A percentile compares a stretch with the other conserved stretches of the same genome.
Evolutionary conservation across 768 basidiomycete genomes (phyloP).

Genomic region (Naganishia randhawae): DNA sequence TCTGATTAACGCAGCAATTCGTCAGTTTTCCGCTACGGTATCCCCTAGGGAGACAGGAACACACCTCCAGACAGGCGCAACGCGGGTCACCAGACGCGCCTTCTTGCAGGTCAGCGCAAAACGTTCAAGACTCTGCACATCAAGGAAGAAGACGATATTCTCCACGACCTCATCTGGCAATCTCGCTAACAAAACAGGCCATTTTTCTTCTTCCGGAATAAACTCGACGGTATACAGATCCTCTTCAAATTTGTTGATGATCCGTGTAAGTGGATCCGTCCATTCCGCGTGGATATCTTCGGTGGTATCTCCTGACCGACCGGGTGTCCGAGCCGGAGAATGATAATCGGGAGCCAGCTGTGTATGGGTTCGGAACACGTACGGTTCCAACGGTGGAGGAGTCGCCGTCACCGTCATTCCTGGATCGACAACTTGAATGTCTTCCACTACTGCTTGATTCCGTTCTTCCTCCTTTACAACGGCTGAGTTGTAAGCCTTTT

Average conservation of each 20-base stretch:
- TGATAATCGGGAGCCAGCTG: conserved; percentile 45
- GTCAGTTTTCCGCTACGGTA: not conserved
- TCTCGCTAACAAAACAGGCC: conserved; percentile 57
- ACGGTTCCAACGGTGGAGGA: conserved; percentile 21
- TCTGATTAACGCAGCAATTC: conserved; percentile 51
- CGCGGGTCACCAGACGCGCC: conserved; percentile 68
- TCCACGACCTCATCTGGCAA: conserved; percentile 77
- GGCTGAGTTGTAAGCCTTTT: conserved; percentile 58
- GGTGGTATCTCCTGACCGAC: conserved; percentile 1
- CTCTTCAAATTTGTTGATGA: conserved; percentile 11
- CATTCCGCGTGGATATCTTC: conserved; percentile 8
- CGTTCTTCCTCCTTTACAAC: conserved; percentile 13
- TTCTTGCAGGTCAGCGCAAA: conserved; percentile 72
- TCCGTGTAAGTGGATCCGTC: conserved; percentile 12
- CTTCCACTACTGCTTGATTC: not conserved
- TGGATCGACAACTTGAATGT: conserved; percentile 24
- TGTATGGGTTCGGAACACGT: conserved; percentile 42
- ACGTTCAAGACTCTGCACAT: conserved; percentile 66
- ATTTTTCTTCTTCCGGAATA: conserved; percentile 65
- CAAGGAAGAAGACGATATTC: conserved; percentile 63
- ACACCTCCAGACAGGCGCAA: conserved; percentile 72
- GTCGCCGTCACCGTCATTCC: conserved; percentile 4
- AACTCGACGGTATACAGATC: conserved; percentile 52
- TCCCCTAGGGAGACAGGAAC: not conserved
- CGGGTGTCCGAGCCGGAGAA: conserved; percentile 4